Evolutionary conservation across 83 land plant genomes (phyloP).

Genomic region (Picea mariana): DNA sequence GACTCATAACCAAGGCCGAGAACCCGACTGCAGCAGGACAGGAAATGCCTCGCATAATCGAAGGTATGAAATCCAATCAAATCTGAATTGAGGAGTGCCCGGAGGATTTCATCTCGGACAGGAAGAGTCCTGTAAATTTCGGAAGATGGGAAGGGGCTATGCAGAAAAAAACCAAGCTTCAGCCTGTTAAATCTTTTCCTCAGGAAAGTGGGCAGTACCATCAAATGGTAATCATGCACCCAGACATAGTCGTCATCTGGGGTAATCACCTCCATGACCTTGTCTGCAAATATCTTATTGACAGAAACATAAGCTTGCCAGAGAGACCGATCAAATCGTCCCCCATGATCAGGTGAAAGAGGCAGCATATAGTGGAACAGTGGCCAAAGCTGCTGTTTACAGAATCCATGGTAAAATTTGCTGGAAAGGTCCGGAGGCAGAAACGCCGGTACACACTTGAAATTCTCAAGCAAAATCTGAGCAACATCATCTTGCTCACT

Average conservation of each 20-base stretch:
- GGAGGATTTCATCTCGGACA: slow-evolving; percentile 70
- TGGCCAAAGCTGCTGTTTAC: slow-evolving; percentile 76
- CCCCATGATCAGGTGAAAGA: slow-evolving; percentile 63
- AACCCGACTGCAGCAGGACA: slow-evolving; percentile 77
- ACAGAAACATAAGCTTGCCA: slow-evolving; percentile 71
- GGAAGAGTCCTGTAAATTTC: slow-evolving; percentile 76
- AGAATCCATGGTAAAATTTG: slow-evolving; percentile 64
- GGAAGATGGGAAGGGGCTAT: slow-evolving; percentile 77
- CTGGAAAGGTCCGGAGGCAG: slow-evolving; percentile 45
- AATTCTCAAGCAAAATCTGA: slow-evolving; percentile 42
- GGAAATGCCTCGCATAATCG: slow-evolving; percentile 81
- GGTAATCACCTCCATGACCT: slow-evolving; percentile 55
- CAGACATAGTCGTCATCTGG: slow-evolving; percentile 75
- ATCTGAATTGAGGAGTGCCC: slow-evolving; percentile 61
- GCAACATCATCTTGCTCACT: slow-evolving; percentile 64
- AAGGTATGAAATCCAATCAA: slow-evolving; percentile 76
- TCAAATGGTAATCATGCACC: slow-evolving; percentile 77
- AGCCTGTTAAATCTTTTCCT: slow-evolving; percentile 55
- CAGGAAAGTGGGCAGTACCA: slow-evolving; percentile 67
- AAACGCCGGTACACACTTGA: slow-evolving; percentile 64
- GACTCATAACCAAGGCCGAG: slow-evolving; percentile 68
- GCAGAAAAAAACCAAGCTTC: slow-evolving; percentile 73
- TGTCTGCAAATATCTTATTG: slow-evolving; percentile 70
- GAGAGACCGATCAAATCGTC: slow-evolving; percentile 56
- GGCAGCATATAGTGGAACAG: slow-evolving; percentile 83